Percentiles rank a stretch among this genome's conserved stretches.
phyloP scores from a whole-genome alignment of 495 filamentous ascomycete genomes.

The Podospora fimiseda region DNA sequence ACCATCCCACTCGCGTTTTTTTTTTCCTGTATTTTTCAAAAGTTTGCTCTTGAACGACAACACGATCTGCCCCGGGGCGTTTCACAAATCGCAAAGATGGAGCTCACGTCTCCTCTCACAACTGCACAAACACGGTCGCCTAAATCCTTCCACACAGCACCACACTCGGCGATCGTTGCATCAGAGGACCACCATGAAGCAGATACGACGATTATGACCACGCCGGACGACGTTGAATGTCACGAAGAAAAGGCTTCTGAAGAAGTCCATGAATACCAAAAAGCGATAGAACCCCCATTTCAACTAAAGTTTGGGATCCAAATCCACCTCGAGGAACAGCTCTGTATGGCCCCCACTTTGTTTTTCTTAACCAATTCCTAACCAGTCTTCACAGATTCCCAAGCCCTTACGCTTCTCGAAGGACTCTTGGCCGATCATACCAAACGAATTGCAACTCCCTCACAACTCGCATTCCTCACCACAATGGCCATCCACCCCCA shows the following conservation, averaged over 20 bases:
- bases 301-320: slow-evolving; percentile 58
- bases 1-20: neutral
- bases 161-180: slow-evolving; percentile 4
- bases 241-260: neutral
- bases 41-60: neutral
- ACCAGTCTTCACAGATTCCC: slow-evolving; percentile 44
- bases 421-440: slow-evolving; percentile 55
- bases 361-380: neutral
- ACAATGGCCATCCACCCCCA: slow-evolving; percentile 66
- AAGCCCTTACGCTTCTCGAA: slow-evolving; percentile 62
- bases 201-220: slow-evolving; percentile 17
- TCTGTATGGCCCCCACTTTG: slow-evolving; percentile 46
- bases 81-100: slow-evolving; percentile 6
- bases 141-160: slow-evolving; percentile 20
- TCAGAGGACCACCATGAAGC: slow-evolving; percentile 1
- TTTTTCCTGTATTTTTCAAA: too few species aligned
- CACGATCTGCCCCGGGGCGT: neutral
- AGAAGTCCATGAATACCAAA: slow-evolving; percentile 36
- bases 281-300: slow-evolving; percentile 49
- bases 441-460: slow-evolving; percentile 41
- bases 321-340: slow-evolving; percentile 70
- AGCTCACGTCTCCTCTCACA: slow-evolving; percentile 20
- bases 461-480: slow-evolving; percentile 60
- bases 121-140: slow-evolving; percentile 15
- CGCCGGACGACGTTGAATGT: slow-evolving; percentile 11